phyloP scores from a whole-genome alignment of 1,284 basidiomycete genomes.

The Microbotryomycetes sp. region DNA sequence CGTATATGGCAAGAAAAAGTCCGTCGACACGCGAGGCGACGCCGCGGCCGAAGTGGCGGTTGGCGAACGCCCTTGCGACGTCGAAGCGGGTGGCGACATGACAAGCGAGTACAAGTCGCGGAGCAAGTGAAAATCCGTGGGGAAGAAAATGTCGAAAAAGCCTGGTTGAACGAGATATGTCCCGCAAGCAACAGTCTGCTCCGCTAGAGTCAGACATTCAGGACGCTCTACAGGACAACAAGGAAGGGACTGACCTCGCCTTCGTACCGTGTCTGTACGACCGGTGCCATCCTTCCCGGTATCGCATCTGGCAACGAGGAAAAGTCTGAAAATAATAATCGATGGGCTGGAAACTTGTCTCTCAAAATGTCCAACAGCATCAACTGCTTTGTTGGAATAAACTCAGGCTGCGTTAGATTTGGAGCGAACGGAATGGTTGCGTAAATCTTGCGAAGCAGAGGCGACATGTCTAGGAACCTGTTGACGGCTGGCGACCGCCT shows the following conservation, averaged over 20 bases:
- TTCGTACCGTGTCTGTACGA: constrained; percentile 87
- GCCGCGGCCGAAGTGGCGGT: constrained; percentile 40
- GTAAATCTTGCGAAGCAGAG: constrained; percentile 56
- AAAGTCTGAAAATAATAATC: constrained; percentile 89
- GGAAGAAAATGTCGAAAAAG: constrained; percentile 99
- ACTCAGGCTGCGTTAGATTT: constrained; percentile 84
- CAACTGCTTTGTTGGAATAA: constrained; percentile 86
- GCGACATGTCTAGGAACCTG: constrained; percentile 37
- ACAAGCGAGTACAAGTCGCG: constrained; percentile 80
- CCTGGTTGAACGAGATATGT: constrained; percentile 91
- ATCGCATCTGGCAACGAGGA: constrained; percentile 78
- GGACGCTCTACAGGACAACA: neutral
- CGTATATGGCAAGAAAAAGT: constrained; percentile 21
- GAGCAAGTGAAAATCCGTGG: constrained; percentile 79
- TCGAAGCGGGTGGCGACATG: constrained; percentile 43
- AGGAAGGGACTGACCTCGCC: constrained; percentile 52
- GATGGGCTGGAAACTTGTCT: constrained; percentile 78
- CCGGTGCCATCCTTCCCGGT: constrained; percentile 77
- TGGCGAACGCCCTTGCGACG: constrained; percentile 14
- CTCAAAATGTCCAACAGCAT: constrained; percentile 76
- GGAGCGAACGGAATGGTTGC: constrained; percentile 73
- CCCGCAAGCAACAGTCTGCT: constrained; percentile 61
- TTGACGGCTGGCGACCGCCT: constrained; percentile 45
- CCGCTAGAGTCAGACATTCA: neutral
- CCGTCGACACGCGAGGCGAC: constrained; percentile 43